A percentile compares a stretch with the other conserved stretches of the same genome.
phyloP scores from a whole-genome alignment of 2,329 filamentous ascomycete species.

The Fusarium robinianum region DNA sequence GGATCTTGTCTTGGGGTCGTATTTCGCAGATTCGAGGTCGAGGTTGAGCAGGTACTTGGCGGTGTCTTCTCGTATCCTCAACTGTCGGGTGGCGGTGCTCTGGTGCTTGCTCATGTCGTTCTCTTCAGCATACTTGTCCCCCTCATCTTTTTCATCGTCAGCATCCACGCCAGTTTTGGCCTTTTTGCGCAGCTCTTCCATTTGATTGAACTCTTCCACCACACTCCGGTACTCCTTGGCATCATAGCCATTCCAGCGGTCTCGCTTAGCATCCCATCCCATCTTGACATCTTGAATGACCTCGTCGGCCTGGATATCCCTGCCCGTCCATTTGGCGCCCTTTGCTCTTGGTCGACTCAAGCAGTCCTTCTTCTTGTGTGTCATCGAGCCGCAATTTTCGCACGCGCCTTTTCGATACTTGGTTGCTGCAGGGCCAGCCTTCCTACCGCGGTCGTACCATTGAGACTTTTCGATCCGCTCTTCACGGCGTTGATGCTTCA shows the following conservation, averaged over 20 bases:
- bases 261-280: conserved; percentile 96
- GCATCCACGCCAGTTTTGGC: conserved; percentile 56
- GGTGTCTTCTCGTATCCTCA: conserved; percentile 93
- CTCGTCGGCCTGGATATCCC: conserved; percentile 92
- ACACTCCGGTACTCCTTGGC: conserved; percentile 81
- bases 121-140: conserved; percentile 86
- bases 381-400: conserved; percentile 97
- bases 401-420: conserved; percentile 98
- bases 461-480: conserved; percentile 71
- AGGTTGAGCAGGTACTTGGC: conserved; percentile 96
- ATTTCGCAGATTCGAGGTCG: conserved; percentile 94
- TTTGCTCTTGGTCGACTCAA: conserved; percentile 84
- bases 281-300: conserved; percentile 81
- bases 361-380: conserved; percentile 94
- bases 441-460: conserved; percentile 93
- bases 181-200: conserved; percentile 74
- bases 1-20: conserved; percentile 92
- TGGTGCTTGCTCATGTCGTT: conserved; percentile 96
- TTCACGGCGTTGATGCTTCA: conserved; percentile 83
- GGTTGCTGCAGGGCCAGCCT: conserved; percentile 82
- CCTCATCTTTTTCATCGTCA: conserved; percentile 58
- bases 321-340: conserved; percentile 90
- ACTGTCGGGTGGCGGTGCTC: conserved; percentile 84
- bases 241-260: conserved; percentile 99
- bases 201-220: conserved; percentile 85